Evolutionary conservation across 768 basidiomycete genomes (phyloP).

Genomic region (Gelatoporia subvermispora): DNA sequence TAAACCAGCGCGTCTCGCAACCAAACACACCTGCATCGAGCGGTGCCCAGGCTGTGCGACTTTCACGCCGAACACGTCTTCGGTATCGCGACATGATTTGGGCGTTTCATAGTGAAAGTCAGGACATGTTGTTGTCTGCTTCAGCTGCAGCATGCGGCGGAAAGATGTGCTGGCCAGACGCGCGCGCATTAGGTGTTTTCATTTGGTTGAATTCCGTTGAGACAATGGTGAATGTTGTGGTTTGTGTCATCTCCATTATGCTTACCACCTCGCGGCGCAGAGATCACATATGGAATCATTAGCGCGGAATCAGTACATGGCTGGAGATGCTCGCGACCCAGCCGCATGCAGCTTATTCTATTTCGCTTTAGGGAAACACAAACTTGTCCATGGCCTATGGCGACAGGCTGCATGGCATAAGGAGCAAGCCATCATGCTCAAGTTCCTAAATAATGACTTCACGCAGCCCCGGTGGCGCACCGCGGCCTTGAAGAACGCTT

Average conservation of each 20-base stretch:
- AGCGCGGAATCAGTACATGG: slow-evolving; percentile 91
- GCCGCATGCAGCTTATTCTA: slow-evolving; percentile 87
- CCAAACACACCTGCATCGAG: slow-evolving; percentile 43
- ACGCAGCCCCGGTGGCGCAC: slow-evolving; percentile 78
- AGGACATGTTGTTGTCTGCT: slow-evolving; percentile 73
- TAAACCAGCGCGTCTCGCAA: slow-evolving; percentile 59
- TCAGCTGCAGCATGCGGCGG: slow-evolving; percentile 70
- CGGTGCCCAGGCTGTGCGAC: slow-evolving; percentile 36
- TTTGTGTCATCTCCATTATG: background rate
- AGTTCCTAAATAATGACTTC: slow-evolving; percentile 91
- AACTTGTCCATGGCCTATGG: slow-evolving; percentile 93
- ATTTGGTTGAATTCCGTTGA: slow-evolving; percentile 85
- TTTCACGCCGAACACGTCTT: slow-evolving; percentile 68
- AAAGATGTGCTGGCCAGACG: slow-evolving; percentile 89
- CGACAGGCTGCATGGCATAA: slow-evolving; percentile 91
- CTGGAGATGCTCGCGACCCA: slow-evolving; percentile 83
- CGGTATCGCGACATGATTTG: slow-evolving; percentile 94
- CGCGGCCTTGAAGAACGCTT: slow-evolving; percentile 95
- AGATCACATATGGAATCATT: slow-evolving; percentile 79
- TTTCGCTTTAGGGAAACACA: slow-evolving; percentile 89
- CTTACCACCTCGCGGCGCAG: slow-evolving; percentile 33
- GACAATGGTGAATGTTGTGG: slow-evolving; percentile 52
- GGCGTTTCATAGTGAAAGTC: slow-evolving; percentile 95
- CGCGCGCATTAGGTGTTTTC: slow-evolving; percentile 78
- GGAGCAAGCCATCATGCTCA: slow-evolving; percentile 85